These are phyloP conservation scores for Chalciporus sp. DNA, from an alignment of 1,284 basidiomycete genomes.

Conservation along the genomic window DNA sequence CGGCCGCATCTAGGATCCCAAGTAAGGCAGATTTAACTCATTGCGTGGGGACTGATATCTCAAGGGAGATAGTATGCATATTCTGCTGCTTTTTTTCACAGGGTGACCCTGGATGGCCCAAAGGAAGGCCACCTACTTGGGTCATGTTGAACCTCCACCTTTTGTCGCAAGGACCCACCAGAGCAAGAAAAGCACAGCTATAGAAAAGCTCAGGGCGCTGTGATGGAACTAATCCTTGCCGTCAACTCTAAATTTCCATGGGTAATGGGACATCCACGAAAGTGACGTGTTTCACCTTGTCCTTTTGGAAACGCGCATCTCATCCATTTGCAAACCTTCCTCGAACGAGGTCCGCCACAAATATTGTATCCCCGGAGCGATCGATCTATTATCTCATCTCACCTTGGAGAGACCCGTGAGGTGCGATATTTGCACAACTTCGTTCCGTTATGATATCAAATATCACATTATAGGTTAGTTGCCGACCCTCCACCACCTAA, in stretches of 20 bases:
- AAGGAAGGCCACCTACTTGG: neutral
- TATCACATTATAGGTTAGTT: neutral
- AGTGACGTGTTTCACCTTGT: neutral
- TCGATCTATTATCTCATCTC: neutral
- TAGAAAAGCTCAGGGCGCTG: conserved; percentile 5
- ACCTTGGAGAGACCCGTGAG: neutral
- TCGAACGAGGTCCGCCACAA: neutral
- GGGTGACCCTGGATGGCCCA: neutral
- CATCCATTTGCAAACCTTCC: neutral
- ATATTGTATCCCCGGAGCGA: neutral
- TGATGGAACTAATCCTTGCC: neutral
- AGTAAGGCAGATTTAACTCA: too few species aligned
- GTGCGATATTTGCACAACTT: neutral
- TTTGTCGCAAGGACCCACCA: neutral
- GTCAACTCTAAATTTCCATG: neutral
- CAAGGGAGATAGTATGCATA: too few species aligned
- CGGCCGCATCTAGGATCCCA: too few species aligned
- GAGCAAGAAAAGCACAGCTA: neutral
- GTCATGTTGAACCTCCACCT: neutral
- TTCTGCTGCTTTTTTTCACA: neutral
- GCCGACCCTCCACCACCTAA: neutral
- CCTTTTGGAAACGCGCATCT: neutral
- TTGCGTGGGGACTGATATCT: neutral
- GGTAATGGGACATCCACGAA: neutral
- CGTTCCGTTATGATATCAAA: neutral